Percentiles rank a stretch among this genome's conserved stretches.
Evolutionary conservation across 192 early-diverging fungal species (phyloP).

Genomic region (Podila epicladia): DNA sequence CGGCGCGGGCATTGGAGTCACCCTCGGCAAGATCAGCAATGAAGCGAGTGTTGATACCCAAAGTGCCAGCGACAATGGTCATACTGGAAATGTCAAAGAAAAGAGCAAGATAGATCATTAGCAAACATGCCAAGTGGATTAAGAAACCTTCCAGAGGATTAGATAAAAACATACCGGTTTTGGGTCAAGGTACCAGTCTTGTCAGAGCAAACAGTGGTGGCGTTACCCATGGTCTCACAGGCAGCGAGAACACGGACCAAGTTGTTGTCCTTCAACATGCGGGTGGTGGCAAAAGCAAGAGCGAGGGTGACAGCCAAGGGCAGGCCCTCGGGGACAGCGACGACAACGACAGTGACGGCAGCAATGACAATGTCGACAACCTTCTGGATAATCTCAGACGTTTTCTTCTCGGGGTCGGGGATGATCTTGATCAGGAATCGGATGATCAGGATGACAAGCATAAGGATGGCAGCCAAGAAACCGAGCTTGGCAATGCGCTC

Average conservation of each 20-base stretch:
- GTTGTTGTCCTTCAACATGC: slow-evolving; percentile 98
- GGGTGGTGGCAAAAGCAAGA: slow-evolving; percentile 91
- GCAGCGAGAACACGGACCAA: slow-evolving; percentile 94
- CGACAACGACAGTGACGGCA: slow-evolving; percentile 93
- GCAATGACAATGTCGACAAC: slow-evolving; percentile 85
- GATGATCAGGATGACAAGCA: slow-evolving; percentile 86
- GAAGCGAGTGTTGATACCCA: slow-evolving; percentile 61
- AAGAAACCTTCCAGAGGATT: not conserved
- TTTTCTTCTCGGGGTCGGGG: slow-evolving; percentile 10
- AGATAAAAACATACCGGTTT: slow-evolving; percentile 65
- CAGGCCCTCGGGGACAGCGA: slow-evolving; percentile 97
- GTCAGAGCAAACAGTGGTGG: slow-evolving; percentile 98
- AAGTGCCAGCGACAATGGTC: slow-evolving; percentile 88
- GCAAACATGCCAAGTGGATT: not conserved
- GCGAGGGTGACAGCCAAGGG: slow-evolving; percentile 96
- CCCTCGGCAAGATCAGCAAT: slow-evolving; percentile 51
- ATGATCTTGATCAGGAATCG: slow-evolving; percentile 76
- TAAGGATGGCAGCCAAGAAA: slow-evolving; percentile 77
- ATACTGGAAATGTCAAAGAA: slow-evolving; percentile 60
- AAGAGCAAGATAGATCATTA: not conserved
- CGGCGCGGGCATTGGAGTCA: slow-evolving; percentile 36
- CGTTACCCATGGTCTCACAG: slow-evolving; percentile 99
- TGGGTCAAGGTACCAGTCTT: slow-evolving; percentile 98
- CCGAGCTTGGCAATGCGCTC: slow-evolving; percentile 95
- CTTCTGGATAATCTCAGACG: slow-evolving; percentile 60